Base-by-base conservation (phyloP, 2,329 filamentous ascomycete genomes). In the Exophiala sideris region DNA sequence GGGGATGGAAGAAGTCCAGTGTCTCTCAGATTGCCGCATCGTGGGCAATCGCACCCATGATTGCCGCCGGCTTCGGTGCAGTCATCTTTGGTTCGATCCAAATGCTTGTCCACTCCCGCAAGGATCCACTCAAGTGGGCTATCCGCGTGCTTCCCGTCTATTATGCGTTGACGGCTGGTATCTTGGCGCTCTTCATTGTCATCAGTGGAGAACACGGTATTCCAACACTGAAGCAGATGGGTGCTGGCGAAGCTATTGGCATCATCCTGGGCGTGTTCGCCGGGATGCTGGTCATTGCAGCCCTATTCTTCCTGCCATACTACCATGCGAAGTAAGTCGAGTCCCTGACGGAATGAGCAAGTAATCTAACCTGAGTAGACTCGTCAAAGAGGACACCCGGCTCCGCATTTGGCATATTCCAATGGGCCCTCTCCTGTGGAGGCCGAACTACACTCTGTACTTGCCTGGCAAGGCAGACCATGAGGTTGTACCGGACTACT, bases 21-120 rank as follows among this genome's bases (percentile, higher is more conserved):
- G 78, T 88, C 12, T 84, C 83, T 65, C 84, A 84, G 64, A 87
- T 88, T 73, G 87, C 87, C 61, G 83, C 84, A 44, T 84, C 84
- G 63, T 76, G 87, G 8, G 80, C 76, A 62, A 88, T 90, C 80
- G 87, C 87, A 29, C 87, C 87, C 1, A 65, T 73, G 58, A 86
- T 87, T 65, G 78, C 86, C 1, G 87, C 68, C 48, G 74, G 74
- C 65, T 88, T 89, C 54, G 85, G 65, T 57, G 81, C 85, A 39
- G 73, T 72, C 67, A 87, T 89, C 71, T 90, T 89, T 76, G 76
- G 79, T 77, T 75, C 88, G 54, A 86, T 88, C 75, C 88, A 88
- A 76, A 45, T 81, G 32, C 71, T 79, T n/a, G 86, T 91, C 3
- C 86, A 87, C 66, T 69, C 85, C 60, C 86, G 86, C 68, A 83